phyloP scores from a whole-genome alignment of 1,284 basidiomycete species.

The Chiua sp. region DNA sequence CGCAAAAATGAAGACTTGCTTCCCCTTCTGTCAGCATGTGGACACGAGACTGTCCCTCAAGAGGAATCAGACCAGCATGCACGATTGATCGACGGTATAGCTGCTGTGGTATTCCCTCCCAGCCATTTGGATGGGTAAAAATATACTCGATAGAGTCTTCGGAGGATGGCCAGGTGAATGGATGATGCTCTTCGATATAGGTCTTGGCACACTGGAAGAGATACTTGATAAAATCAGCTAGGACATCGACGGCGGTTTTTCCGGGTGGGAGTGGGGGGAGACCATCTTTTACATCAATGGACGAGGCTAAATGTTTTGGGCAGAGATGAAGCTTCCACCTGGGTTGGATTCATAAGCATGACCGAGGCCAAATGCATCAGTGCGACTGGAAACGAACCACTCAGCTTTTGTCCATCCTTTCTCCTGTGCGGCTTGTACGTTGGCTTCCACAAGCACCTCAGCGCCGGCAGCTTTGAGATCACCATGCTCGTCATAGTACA shows the following conservation, averaged over 20 bases:
- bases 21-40: conserved; percentile 30
- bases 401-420: background rate
- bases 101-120: conserved; percentile 42
- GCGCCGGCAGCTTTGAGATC: background rate
- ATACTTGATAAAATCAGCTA: conserved; percentile 55
- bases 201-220: conserved; percentile 46
- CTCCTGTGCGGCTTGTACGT: background rate
- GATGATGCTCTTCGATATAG: conserved; percentile 51
- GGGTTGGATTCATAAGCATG: background rate
- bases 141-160: conserved; percentile 36
- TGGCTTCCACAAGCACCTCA: background rate
- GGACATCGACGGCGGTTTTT: conserved; percentile 48
- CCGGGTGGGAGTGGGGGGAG: conserved; percentile 49
- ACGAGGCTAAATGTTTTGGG: conserved; percentile 33
- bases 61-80: conserved; percentile 32
- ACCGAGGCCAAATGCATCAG: no score
- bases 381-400: background rate
- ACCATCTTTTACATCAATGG: conserved; percentile 14
- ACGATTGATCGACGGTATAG: conserved; percentile 40
- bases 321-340: conserved; percentile 63
- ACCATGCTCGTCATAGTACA: background rate
- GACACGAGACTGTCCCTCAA: conserved; percentile 12
- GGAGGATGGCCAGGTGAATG: conserved; percentile 35
- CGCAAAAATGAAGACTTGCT: conserved; percentile 28
- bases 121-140: conserved; percentile 45